A percentile compares a stretch with the other conserved stretches of the same genome.
Conservation (phyloP, 345 rosid genomes). For the thale cress (Arabidopsis thaliana) region TAIR10.1 NC_003074.8:3022501-3023000, state of each 20-base stretch:
- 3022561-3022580: constrained; percentile 99
- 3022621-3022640: constrained; percentile 96
- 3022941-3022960: constrained; percentile 21
- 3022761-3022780: constrained; percentile 72
- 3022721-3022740: constrained; percentile 76
- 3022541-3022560: constrained; percentile 85
- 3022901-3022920: constrained; percentile 35
- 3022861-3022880: constrained; percentile 29
- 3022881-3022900: constrained; percentile 36
- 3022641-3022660: constrained; percentile 97
- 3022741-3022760: constrained; percentile 59
- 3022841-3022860: constrained; percentile 6
- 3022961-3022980: constrained; percentile 7
- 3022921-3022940: constrained; percentile 34
- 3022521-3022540: constrained; percentile 84
- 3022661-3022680: constrained; percentile 93
- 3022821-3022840: constrained; percentile 62
- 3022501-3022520: not conserved
- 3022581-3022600: constrained; percentile 81
- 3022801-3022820: constrained; percentile 78
- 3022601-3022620: constrained; percentile 91
- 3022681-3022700: constrained; percentile 95
- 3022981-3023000: not conserved
- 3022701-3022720: constrained; percentile 99
- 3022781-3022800: constrained; percentile 76